Conservation (phyloP, 345 rosid species). For the Corymbia maculata region DNA sequence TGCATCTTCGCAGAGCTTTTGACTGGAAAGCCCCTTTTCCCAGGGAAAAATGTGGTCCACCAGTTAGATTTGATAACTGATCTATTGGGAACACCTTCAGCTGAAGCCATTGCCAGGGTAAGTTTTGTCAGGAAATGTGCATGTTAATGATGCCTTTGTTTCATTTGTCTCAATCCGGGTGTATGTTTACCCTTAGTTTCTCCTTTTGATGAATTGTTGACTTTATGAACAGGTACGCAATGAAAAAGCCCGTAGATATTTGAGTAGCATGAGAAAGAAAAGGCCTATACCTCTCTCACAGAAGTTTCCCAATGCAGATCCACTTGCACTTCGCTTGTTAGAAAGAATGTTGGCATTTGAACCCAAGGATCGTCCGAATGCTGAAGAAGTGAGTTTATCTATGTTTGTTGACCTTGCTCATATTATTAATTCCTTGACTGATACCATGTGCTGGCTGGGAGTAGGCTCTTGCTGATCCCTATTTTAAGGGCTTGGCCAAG, state of each 20-base stretch:
- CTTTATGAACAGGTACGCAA: conserved; percentile 64
- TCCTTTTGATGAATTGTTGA: conserved; percentile 3
- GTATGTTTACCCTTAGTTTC: not conserved
- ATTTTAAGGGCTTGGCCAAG: conserved; percentile 85
- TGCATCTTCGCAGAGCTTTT: conserved; percentile 94
- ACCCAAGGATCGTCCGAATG: conserved; percentile 79
- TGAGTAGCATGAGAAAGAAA: conserved; percentile 93
- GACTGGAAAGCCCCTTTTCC: conserved; percentile 94
- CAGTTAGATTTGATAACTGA: conserved; percentile 96
- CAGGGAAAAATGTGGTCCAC: conserved; percentile 95
- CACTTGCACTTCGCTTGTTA: conserved; percentile 80
- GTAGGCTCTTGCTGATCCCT: conserved; percentile 93
- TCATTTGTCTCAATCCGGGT: not conserved
- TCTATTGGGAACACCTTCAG: conserved; percentile 84
- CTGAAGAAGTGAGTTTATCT: conserved; percentile 62
- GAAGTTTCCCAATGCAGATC: conserved; percentile 89
- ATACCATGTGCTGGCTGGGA: conserved; percentile 1
- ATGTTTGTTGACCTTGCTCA: not conserved
- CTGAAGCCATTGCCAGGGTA: conserved; percentile 93
- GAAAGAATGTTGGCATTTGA: conserved; percentile 95
- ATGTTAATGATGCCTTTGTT: not conserved
- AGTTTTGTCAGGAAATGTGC: conserved; percentile 4
- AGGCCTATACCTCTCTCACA: conserved; percentile 74
- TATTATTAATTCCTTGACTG: not conserved
- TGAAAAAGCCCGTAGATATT: conserved; percentile 93